Conservation (phyloP, 306 rosid species). For the Cyclanthera cordifolia region DNA sequence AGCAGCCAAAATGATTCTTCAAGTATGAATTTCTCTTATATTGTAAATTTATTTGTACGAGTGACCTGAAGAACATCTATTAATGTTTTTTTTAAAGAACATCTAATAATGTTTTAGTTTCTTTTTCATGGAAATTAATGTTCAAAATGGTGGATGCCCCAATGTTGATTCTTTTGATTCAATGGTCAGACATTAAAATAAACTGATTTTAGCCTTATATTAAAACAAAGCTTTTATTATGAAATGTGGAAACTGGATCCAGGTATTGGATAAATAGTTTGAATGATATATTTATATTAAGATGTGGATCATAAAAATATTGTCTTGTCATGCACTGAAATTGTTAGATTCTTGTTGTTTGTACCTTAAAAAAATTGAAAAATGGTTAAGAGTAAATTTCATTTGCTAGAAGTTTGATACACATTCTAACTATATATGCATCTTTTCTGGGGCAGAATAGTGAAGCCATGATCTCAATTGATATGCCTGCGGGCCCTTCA, state of each 20-base stretch:
- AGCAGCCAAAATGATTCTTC: conserved; percentile 98
- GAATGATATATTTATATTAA: too few relatives aligned
- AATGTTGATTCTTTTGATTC: neutral
- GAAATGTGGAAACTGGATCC: too few relatives aligned
- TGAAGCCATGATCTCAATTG: conserved; percentile 97
- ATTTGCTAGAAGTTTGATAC: neutral
- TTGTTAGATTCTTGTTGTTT: neutral
- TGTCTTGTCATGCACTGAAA: neutral
- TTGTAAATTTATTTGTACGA: neutral
- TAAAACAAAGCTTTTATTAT: too few relatives aligned
- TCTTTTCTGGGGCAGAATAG: conserved; percentile 46
- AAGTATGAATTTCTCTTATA: conserved; percentile 29
- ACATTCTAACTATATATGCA: neutral
- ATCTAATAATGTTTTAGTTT: neutral
- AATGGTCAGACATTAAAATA: neutral
- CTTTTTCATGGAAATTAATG: neutral
- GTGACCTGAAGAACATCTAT: neutral
- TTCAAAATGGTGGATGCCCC: neutral
- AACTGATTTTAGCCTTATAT: too few relatives aligned
- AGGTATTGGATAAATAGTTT: too few relatives aligned
- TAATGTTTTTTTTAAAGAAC: neutral
- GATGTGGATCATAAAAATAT: neutral
- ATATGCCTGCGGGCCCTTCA: conserved; percentile 99
- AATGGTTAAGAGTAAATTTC: neutral
- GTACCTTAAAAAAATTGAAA: neutral